phyloP scores from a whole-genome alignment of 225 moss, liverwort and hornwort genomes.

The Rhytidiadelphus loreus region DNA sequence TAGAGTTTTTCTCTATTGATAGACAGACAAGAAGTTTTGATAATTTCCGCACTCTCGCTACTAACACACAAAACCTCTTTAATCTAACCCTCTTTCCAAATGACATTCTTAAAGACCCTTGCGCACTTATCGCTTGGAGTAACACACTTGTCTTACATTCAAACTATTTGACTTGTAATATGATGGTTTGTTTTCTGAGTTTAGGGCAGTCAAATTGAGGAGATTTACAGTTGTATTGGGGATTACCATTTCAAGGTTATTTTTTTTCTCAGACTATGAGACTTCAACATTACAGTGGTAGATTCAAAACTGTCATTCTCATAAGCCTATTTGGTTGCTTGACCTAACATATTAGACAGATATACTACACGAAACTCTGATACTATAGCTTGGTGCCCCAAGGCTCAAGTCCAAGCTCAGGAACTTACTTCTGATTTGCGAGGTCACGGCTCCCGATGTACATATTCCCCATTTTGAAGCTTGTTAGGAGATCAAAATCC shows the following conservation, averaged over 20 bases:
- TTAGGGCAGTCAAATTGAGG: not conserved
- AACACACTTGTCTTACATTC: not conserved
- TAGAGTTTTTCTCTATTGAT: not conserved
- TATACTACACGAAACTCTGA: not conserved
- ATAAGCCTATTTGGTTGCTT: not conserved
- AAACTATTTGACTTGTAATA: not conserved
- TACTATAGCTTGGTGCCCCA: not conserved
- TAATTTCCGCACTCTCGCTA: not conserved
- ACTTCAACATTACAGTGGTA: not conserved
- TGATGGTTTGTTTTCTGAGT: not conserved
- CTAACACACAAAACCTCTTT: not conserved
- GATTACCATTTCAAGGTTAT: not conserved
- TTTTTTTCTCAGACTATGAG: not conserved
- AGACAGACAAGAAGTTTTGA: too few species aligned
- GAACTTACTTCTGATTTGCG: conserved; percentile 41
- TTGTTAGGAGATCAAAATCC: conserved; percentile 58
- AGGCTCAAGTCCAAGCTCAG: not conserved
- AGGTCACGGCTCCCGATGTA: conserved; percentile 60
- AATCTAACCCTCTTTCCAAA: not conserved
- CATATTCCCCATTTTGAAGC: conserved; percentile 54
- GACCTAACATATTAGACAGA: not conserved
- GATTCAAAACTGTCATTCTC: not conserved
- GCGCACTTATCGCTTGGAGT: too few species aligned
- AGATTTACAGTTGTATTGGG: not conserved
- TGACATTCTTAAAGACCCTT: not conserved